These are phyloP conservation scores for Tylopilus subfusipes DNA, from an alignment of 768 basidiomycete genomes.

Conservation along the genomic window DNA sequence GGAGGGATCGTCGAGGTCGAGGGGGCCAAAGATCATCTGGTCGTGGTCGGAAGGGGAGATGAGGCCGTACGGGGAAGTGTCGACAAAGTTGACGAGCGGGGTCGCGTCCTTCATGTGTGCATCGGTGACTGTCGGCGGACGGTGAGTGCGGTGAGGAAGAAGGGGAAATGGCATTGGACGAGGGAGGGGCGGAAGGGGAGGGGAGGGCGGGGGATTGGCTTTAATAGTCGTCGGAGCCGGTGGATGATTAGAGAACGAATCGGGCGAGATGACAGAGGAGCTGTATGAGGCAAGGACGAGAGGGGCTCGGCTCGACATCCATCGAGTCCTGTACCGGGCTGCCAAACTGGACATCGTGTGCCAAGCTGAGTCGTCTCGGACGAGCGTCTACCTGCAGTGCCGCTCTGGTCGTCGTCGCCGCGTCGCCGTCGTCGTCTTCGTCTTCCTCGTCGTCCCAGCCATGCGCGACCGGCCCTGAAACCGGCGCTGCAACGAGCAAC, in stretches of 20 bases:
- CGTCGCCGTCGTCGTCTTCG: constrained; percentile 3
- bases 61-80: constrained; percentile 43
- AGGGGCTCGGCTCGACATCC: constrained; percentile 40
- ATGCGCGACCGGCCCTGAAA: constrained; percentile 24
- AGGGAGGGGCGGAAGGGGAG: constrained; percentile 27
- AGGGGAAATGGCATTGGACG: constrained; percentile 42
- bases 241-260: constrained; percentile 23
- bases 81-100: constrained; percentile 34
- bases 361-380: constrained; percentile 43
- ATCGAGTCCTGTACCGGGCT: constrained; percentile 30
- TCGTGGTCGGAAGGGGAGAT: constrained; percentile 28
- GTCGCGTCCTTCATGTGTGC: constrained; percentile 27
- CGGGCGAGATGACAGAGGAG: constrained; percentile 31
- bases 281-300: constrained; percentile 35
- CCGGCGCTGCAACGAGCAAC: not conserved
- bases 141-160: constrained; percentile 35
- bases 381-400: no score
- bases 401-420: not conserved
- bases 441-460: no score
- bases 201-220: constrained; percentile 19
- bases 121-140: constrained; percentile 18
- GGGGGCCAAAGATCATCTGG: constrained; percentile 35
- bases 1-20: constrained; percentile 32
- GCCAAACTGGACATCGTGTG: constrained; percentile 38
- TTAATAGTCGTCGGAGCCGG: constrained; percentile 40